phyloP scores from a whole-genome alignment of 2,329 filamentous ascomycete genomes.

The Arthrinium phaeospermum region DNA sequence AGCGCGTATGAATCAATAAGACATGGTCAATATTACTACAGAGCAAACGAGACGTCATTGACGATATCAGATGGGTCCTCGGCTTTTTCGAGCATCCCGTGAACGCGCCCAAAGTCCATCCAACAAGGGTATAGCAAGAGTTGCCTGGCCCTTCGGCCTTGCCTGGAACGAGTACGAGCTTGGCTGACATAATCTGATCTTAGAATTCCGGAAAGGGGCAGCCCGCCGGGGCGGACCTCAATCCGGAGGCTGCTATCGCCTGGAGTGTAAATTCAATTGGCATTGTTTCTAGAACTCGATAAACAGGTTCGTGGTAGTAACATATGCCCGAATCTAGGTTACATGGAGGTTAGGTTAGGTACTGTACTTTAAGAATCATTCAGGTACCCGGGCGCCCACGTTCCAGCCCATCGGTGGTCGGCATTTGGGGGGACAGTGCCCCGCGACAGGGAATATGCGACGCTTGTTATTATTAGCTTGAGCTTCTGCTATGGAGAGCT shows the following conservation, averaged over 20 bases:
- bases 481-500: conserved; percentile 12
- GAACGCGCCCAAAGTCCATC: neutral
- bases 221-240: neutral
- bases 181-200: conserved; percentile 6
- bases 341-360: neutral
- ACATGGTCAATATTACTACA: neutral
- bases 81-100: conserved; percentile 1
- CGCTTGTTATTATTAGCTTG: conserved; percentile 3
- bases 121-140: neutral
- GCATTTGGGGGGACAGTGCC: neutral
- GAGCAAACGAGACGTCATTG: conserved; percentile 1
- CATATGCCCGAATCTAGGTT: neutral
- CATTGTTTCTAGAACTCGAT: neutral
- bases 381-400: neutral
- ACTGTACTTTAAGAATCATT: neutral
- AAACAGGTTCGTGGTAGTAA: neutral
- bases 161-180: conserved; percentile 4
- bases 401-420: conserved; percentile 2
- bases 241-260: neutral
- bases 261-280: conserved; percentile 1
- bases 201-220: neutral
- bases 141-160: neutral
- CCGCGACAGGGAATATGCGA: conserved; percentile 9
- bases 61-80: conserved; percentile 12
- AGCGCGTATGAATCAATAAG: neutral